Conservation (phyloP, 306 rosid species). For the Begonia masoniana region DNA sequence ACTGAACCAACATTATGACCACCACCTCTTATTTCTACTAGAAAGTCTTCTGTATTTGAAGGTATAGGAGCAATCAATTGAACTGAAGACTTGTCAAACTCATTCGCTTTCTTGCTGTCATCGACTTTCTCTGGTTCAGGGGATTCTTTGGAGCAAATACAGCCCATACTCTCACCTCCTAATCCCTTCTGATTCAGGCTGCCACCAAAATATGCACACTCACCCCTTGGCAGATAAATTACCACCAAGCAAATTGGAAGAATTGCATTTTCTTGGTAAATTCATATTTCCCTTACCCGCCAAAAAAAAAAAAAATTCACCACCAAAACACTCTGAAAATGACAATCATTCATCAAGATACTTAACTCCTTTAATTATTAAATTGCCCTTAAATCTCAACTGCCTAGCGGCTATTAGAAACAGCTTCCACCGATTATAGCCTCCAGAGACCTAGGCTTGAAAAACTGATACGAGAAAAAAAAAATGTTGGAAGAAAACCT, state of each 20-base stretch:
- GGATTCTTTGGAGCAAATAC: slow-evolving; percentile 66
- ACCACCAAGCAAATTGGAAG: slow-evolving; percentile 13
- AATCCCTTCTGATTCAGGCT: slow-evolving; percentile 4
- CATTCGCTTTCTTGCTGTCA: slow-evolving; percentile 25
- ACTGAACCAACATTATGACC: slow-evolving; percentile 17
- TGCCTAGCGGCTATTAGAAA: no score
- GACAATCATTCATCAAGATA: slow-evolving; percentile 1
- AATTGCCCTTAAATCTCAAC: not conserved
- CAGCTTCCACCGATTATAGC: no score
- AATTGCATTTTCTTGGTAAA: slow-evolving; percentile 2
- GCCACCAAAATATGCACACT: slow-evolving; percentile 3
- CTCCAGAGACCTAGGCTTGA: no score
- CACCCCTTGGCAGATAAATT: slow-evolving; percentile 8
- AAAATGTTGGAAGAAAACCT: no score
- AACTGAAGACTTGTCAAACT: slow-evolving; percentile 34
- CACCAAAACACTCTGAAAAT: no score
- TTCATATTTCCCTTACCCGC: slow-evolving; percentile 22
- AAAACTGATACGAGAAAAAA: no score
- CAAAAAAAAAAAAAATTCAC: not conserved
- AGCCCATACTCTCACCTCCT: slow-evolving; percentile 51
- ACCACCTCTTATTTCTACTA: slow-evolving; percentile 18
- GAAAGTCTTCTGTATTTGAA: slow-evolving; percentile 24
- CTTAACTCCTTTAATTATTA: slow-evolving; percentile 6
- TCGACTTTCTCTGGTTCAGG: slow-evolving; percentile 28
- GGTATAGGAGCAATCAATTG: slow-evolving; percentile 58